These are phyloP conservation scores for Mycena filopes DNA, from an alignment of 768 basidiomycete genomes.

Conservation along the genomic window DNA sequence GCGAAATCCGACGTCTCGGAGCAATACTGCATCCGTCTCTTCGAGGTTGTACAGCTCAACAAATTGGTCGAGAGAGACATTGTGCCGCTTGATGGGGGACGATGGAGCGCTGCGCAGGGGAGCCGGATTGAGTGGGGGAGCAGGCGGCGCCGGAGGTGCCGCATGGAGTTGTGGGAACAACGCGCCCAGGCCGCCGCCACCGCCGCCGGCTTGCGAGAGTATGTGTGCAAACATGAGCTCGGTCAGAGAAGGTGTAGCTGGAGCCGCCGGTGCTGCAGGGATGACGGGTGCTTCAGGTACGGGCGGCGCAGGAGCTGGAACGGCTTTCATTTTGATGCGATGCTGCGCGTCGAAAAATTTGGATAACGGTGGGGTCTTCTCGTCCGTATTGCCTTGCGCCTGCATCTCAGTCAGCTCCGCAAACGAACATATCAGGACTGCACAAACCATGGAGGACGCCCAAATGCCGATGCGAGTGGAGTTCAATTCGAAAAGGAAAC, in stretches of 20 bases:
- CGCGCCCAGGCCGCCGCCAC: too few relatives aligned
- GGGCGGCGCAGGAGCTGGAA: too few relatives aligned
- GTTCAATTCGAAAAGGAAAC: background rate
- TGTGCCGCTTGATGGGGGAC: constrained; percentile 5
- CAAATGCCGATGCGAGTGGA: too few relatives aligned
- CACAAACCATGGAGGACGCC: too few relatives aligned
- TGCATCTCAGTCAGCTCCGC: background rate
- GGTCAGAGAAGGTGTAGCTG: too few relatives aligned
- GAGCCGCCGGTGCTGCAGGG: too few relatives aligned
- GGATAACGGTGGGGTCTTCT: background rate
- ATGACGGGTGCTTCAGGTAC: too few relatives aligned
- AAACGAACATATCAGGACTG: too few relatives aligned
- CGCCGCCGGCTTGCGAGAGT: too few relatives aligned
- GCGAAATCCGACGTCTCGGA: background rate
- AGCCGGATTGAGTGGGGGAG: too few relatives aligned
- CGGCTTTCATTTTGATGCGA: background rate
- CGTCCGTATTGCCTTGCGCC: background rate
- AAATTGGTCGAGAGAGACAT: background rate
- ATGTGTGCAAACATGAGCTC: too few relatives aligned
- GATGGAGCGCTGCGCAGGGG: background rate
- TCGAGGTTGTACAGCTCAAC: background rate
- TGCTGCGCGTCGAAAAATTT: background rate
- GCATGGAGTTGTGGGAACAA: background rate
- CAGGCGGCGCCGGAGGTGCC: background rate
- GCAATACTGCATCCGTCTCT: background rate